Base-by-base conservation (phyloP, 2,329 filamentous ascomycete species). In the Leptographium galeiforme region DNA sequence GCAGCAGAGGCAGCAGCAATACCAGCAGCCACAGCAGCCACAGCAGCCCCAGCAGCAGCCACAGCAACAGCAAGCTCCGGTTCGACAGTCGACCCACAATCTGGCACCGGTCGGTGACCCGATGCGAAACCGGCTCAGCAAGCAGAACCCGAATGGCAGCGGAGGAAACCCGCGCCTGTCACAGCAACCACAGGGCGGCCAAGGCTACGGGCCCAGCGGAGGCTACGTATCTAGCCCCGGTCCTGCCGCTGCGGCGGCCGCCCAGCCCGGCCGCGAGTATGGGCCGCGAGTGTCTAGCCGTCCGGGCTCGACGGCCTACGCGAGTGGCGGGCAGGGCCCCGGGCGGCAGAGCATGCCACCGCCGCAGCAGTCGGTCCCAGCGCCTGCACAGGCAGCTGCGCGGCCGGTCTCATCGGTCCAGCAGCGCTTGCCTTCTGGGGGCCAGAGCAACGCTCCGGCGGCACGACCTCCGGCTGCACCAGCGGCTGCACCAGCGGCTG, bases 261-360 rank as follows among this genome's bases (percentile, higher is more conserved):
- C 14, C 53, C 62, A 66, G 58, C 61, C 67, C 4, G 66, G 63
- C 7, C 62, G 63, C 19, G 66, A 68, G 38, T 72, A 72, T 46
- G 72, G 71, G 14, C 64, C 68, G 7, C 67, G 71, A 6, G 64
- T 59, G 8, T 66, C 64, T 45, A 64, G 64, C 32, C 64, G 63
- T 25, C 67, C 64, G 2, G 59, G 57, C 34, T 65, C 59, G 43
- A 61, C 62, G 57, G 45, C 60, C 54, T 18, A 54, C 52, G n/a
- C 54, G 55, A 32, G 36, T 19, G 16, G 38, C 30, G 16, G 39
- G 61, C 64, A 40, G 32, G 55, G 34, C 57, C 48, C 52, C 1
- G 68, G 68, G 11, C 64, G 67, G 13, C 57, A 67, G 16, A 71
- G 67, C 48, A 66, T 68, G 14, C 67, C 68, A 8, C 66, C 67